phyloP scores from a whole-genome alignment of 2,329 filamentous ascomycete species.

The Diaporthe sp. region DNA sequence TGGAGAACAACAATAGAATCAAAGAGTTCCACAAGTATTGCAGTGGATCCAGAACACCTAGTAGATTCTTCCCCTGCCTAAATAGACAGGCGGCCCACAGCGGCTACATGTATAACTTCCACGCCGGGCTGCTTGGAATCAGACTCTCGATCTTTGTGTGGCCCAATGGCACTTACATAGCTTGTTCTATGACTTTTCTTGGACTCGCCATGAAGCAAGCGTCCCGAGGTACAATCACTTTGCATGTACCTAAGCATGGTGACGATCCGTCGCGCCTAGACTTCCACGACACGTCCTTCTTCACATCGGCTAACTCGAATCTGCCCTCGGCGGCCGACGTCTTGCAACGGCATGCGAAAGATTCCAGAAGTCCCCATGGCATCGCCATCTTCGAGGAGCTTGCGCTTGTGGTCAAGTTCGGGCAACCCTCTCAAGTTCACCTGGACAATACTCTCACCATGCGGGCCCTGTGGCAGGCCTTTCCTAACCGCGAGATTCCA shows the following conservation, averaged over 20 bases:
- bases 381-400: neutral
- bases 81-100: neutral
- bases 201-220: neutral
- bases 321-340: neutral
- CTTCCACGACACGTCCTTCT: conserved; percentile 9
- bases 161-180: neutral
- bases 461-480: neutral
- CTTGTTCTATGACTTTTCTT: neutral
- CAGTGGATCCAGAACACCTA: too few species aligned
- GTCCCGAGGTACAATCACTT: neutral
- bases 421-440: neutral
- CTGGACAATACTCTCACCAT: conserved; percentile 9
- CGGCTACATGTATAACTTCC: neutral
- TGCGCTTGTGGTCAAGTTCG: conserved; percentile 3
- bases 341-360: neutral
- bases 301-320: neutral
- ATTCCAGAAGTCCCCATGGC: neutral
- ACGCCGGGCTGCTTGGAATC: conserved; percentile 1
- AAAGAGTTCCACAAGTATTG: too few species aligned
- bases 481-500: neutral
- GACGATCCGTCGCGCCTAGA: conserved; percentile 1
- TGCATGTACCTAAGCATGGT: neutral
- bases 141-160: neutral
- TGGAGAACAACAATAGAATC: too few species aligned
- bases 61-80: too few species aligned